These are phyloP conservation scores for Porphyrellus sp. DNA, from an alignment of 1,284 basidiomycete species.

Conservation along the genomic window DNA sequence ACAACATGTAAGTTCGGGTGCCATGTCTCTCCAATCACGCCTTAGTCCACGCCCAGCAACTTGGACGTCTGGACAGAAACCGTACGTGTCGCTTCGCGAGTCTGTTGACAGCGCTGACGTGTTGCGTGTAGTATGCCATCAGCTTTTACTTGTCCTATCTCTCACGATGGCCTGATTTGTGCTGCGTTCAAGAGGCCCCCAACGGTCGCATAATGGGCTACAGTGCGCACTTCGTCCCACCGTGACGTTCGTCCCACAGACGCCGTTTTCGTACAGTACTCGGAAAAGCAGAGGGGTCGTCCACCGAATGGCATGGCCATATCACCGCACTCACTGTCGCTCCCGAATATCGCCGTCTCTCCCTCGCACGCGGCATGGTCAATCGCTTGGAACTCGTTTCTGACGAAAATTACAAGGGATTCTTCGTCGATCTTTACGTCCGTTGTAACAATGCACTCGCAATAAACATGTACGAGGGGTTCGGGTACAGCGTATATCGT, in stretches of 20 bases:
- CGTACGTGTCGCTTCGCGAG: slow-evolving; percentile 41
- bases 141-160: slow-evolving; percentile 86
- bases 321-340: slow-evolving; percentile 90
- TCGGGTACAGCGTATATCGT: slow-evolving; percentile 86
- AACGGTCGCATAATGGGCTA: slow-evolving; percentile 84
- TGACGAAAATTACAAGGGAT: slow-evolving; percentile 70
- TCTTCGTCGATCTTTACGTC: slow-evolving; percentile 90
- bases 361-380: slow-evolving; percentile 82
- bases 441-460: slow-evolving; percentile 77
- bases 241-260: slow-evolving; percentile 9
- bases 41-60: slow-evolving; percentile 54
- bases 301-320: slow-evolving; percentile 81
- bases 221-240: slow-evolving; percentile 45
- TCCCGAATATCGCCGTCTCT: slow-evolving; percentile 84
- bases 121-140: slow-evolving; percentile 64
- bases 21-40: neutral
- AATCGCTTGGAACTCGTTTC: slow-evolving; percentile 77
- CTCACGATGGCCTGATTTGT: slow-evolving; percentile 86
- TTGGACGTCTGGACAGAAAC: slow-evolving; percentile 94
- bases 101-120: slow-evolving; percentile 5
- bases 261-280: slow-evolving; percentile 53
- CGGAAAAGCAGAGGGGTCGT: slow-evolving; percentile 79
- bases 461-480: slow-evolving; percentile 80
- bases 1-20: slow-evolving; percentile 64
- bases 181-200: slow-evolving; percentile 76